These are phyloP conservation scores for Astrothelium subdiscretum DNA, from an alignment of 495 filamentous ascomycete species.

Conservation along the genomic window DNA sequence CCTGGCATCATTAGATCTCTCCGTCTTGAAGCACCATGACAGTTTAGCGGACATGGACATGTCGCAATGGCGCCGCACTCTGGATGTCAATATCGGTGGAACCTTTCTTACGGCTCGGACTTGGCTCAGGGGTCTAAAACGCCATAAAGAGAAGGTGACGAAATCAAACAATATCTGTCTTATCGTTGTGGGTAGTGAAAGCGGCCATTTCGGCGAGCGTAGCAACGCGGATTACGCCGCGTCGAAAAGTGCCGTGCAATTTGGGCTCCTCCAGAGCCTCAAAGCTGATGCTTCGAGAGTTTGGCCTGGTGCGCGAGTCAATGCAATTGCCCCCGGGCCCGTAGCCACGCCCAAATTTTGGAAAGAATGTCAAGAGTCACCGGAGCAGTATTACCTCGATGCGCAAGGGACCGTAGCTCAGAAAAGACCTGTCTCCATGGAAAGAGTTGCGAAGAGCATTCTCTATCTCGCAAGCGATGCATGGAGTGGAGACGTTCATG, in stretches of 20 bases:
- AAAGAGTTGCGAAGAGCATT: slow-evolving; percentile 30
- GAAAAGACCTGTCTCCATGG: slow-evolving; percentile 25
- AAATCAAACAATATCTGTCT: slow-evolving; percentile 26
- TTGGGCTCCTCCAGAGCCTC: slow-evolving; percentile 29
- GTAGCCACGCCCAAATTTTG: slow-evolving; percentile 31
- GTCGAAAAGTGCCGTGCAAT: slow-evolving; percentile 33
- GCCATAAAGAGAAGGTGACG: neutral
- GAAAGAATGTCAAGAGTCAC: slow-evolving; percentile 27
- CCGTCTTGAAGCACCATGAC: slow-evolving; percentile 25
- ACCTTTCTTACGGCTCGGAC: slow-evolving; percentile 32
- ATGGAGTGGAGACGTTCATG: slow-evolving; percentile 30
- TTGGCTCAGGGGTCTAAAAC: slow-evolving; percentile 21
- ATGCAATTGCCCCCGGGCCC: slow-evolving; percentile 33
- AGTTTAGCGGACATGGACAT: slow-evolving; percentile 29
- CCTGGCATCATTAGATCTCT: slow-evolving; percentile 31
- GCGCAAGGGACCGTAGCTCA: slow-evolving; percentile 31
- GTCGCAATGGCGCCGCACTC: slow-evolving; percentile 25
- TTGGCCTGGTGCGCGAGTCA: slow-evolving; percentile 28
- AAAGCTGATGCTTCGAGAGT: slow-evolving; percentile 27
- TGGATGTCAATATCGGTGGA: slow-evolving; percentile 32
- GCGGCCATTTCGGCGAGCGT: slow-evolving; percentile 33
- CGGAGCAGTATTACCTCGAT: slow-evolving; percentile 27
- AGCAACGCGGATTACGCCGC: slow-evolving; percentile 30
- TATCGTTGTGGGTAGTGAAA: slow-evolving; percentile 34
- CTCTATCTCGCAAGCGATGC: slow-evolving; percentile 33